phyloP scores from a whole-genome alignment of 2,329 filamentous ascomycete genomes.

The Colletotrichum sojae region DNA sequence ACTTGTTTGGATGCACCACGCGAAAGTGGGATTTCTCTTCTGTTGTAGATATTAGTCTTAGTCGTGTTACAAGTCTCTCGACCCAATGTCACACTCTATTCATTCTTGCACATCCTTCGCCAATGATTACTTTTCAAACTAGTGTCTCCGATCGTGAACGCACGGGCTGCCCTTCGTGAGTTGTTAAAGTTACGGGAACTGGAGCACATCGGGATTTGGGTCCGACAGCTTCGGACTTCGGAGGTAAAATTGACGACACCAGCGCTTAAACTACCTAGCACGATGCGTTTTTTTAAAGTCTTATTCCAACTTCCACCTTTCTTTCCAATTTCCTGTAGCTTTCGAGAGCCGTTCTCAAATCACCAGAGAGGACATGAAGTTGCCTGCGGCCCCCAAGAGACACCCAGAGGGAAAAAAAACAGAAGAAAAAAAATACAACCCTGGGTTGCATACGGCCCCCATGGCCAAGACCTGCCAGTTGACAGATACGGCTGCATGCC shows the following conservation, averaged over 20 bases:
- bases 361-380: neutral
- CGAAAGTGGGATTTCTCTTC: neutral
- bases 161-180: too few species aligned
- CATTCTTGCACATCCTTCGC: neutral
- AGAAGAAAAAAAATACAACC: neutral
- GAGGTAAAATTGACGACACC: too few species aligned
- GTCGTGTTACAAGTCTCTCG: neutral
- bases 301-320: neutral
- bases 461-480: neutral
- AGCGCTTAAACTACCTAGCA: neutral
- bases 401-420: too few species aligned
- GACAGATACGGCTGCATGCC: neutral
- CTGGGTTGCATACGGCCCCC: neutral
- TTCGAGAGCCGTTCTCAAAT: too few species aligned
- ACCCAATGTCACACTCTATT: neutral
- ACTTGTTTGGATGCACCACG: neutral
- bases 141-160: too few species aligned
- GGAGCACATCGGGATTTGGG: too few species aligned
- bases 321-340: neutral
- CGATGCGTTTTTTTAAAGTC: neutral
- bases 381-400: neutral
- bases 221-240: too few species aligned
- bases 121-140: neutral
- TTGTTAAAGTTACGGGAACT: too few species aligned
- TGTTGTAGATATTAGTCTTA: slow-evolving; percentile 1